Percentiles rank a stretch among this genome's conserved stretches.
Conservation (phyloP, 306 rosid species). For the Casuarina glauca region DNA sequence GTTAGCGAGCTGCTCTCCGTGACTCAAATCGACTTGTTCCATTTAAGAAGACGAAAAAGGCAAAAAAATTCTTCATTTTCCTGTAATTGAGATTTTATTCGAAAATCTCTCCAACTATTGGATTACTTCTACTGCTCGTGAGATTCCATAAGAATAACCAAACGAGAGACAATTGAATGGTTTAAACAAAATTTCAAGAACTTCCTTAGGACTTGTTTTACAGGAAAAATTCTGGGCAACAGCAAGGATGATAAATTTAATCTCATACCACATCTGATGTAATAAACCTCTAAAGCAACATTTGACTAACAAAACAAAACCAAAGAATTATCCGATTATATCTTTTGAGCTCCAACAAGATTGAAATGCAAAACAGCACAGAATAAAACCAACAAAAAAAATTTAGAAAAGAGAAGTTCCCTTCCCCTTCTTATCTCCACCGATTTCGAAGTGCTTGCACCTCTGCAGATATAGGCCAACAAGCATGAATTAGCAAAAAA, state of each 20-base stretch:
- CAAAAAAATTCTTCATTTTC: no score
- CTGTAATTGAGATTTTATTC: no score
- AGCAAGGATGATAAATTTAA: background rate
- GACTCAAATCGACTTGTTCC: no score
- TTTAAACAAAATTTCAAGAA: background rate
- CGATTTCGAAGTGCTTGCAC: conserved; percentile 66
- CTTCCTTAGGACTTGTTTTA: background rate
- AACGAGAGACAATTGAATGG: no score
- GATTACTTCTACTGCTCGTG: no score
- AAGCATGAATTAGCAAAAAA: background rate
- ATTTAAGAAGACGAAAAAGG: no score
- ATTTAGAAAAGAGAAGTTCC: conserved; percentile 56
- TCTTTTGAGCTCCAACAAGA: no score
- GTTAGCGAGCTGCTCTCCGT: no score
- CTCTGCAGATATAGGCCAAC: conserved; percentile 39
- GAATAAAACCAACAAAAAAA: background rate
- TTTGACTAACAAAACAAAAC: background rate
- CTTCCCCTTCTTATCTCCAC: conserved; percentile 63
- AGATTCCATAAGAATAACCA: no score
- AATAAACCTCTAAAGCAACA: background rate
- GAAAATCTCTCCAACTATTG: no score
- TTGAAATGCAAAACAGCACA: background rate
- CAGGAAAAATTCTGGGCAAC: background rate
- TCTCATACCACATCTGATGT: background rate
- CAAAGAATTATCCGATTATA: no score